Base-by-base conservation (phyloP, 2,329 filamentous ascomycete species). In the Colletotrichum ledebouriae region DNA sequence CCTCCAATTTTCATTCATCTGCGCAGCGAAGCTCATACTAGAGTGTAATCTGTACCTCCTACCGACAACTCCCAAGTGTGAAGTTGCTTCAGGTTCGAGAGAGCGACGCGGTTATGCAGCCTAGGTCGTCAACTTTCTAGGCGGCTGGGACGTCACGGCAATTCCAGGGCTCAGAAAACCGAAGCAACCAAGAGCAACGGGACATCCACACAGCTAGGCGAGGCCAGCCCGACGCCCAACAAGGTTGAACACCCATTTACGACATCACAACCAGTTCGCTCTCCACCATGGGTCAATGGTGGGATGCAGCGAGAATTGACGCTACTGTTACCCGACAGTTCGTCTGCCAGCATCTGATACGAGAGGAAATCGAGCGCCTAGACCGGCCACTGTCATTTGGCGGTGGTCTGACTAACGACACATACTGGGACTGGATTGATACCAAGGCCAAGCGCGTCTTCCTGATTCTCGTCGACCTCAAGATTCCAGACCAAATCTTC, bases 371-470 rank as follows among this genome's bases (percentile, higher is more conserved):
- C 71, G 82, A 85, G 63, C 86, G 86, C 61, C 80, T 94, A 53
- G 86, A 91, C 73, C 81, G 82, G 46, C 87, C 88, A 9, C 81
- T 93, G 53, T 86, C 83, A 12, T 93, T 93, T 76, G 91, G 91
- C 34, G 89, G 89, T 73, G 88, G 87, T 63, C 78, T 87, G 64
- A 93, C 91, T 4, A 89, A 93, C 76, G 87, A 90, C 70, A 93
- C 91, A 1, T 94, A 94, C 76, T 89, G 91, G 82, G 91, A 94
- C 75, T 93, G 91, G 90, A 93, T 94, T 65, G 80, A 91, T 53
- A 82, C 87, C 63, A 90, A 90, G 73, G 89, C 90, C 6, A 90
- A 89, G 74, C 85, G 89, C 53, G 82, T 94, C 44, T 94, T 94
- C 74, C 81, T 94, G 53, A 89, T 93, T 44, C 82, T 94, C 29